Conservation (phyloP, 148 eudicot species). For the Camellia granthamiana region DNA sequence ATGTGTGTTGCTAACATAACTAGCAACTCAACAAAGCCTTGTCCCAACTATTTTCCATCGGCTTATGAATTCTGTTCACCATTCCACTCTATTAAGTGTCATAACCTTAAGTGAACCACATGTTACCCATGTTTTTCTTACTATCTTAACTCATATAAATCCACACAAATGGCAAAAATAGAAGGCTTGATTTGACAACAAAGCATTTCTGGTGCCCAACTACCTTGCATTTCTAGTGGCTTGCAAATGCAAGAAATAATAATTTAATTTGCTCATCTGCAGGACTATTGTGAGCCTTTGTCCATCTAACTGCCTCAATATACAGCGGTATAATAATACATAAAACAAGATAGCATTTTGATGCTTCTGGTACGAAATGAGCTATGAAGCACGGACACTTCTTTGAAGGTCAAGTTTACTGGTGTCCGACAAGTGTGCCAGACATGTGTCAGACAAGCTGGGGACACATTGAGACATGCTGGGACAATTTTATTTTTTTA, state of each 20-base stretch:
- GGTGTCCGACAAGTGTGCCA: too few relatives aligned
- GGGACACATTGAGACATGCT: too few relatives aligned
- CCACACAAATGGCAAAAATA: not conserved
- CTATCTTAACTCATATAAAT: not conserved
- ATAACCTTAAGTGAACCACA: not conserved
- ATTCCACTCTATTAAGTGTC: not conserved
- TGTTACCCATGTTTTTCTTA: not conserved
- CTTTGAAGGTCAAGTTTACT: too few relatives aligned
- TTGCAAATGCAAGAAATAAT: not conserved
- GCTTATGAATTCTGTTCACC: not conserved
- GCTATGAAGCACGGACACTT: too few relatives aligned
- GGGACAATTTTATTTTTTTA: too few relatives aligned
- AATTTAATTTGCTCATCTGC: not conserved
- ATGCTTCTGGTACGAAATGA: not conserved
- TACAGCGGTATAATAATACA: not conserved
- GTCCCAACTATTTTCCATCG: not conserved
- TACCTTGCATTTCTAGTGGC: not conserved
- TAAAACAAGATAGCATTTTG: not conserved
- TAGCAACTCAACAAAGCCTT: not conserved
- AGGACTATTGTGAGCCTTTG: not conserved
- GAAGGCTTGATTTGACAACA: not conserved
- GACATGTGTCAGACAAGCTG: too few relatives aligned
- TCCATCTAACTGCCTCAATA: not conserved
- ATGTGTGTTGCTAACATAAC: not conserved
- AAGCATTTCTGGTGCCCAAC: not conserved